Evolutionary conservation across 495 filamentous ascomycete genomes (phyloP), one percentile per base, ranked within the genome.

Genomic region (Sabuloglossum arenarium): DNA sequence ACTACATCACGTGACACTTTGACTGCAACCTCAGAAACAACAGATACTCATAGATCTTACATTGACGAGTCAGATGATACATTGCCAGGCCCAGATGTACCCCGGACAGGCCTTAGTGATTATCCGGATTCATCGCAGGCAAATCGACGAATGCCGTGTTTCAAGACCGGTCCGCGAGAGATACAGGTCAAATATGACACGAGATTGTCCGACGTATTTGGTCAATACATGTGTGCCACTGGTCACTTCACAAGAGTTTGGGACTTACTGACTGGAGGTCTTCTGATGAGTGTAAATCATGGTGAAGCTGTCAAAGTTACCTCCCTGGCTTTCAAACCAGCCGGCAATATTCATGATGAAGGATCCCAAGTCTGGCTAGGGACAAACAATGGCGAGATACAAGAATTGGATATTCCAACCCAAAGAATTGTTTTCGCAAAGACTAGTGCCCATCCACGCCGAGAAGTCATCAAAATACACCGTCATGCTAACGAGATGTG

Each of bases 291-390:
- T 59, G 66, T 94, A 45, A 73, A 75, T 60, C 89, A 94, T 69
- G 77, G 79, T 9, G 91, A 98, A 61, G 77, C 75, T 10, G 73
- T 84, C 53, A 90, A 84, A 63, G 79, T 83, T 31, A 79, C 86
- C 16, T 80, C 90, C 16, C 66, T 96, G 1, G 75, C 81, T 3
- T 98, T 98, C 67, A 94, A 90, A 66, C 86, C 90, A 8, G 78
- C 82, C 0, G 21, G 67, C 69, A 24, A 76, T 78, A 49, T 71
- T 87, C 6, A 77, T 57, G 82, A 89, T 46, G 90, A 96, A 66
- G 89, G 89, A 11, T 71, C 74, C 47, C 76, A 81, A 14, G 59
- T 98, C n/a, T 98, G 91, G 91, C 74, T 98, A 16, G 91, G 91
- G 0, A 94, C 80, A 30, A 94, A 79, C 61, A 67, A 76, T 47